Evolutionary conservation across 2,329 filamentous ascomycete species (phyloP), one percentile per base, ranked within the genome.

Genomic region (Epichloe aotearoae): DNA sequence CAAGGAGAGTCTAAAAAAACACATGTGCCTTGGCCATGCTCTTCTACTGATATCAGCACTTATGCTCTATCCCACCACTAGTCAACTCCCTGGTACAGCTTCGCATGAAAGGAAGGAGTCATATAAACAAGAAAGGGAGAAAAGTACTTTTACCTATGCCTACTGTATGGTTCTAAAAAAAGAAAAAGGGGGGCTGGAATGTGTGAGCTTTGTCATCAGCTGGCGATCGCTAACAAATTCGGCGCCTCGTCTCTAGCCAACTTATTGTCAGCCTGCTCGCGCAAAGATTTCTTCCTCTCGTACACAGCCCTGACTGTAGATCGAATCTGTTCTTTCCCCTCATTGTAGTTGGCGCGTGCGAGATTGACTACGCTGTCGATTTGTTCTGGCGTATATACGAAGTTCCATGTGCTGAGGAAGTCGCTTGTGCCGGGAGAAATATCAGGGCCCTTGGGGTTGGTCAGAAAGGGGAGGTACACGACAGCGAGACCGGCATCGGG

Each of bases 331-430:
- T 87, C 85, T 47, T 79, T 79, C 1, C 91, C 89, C 64, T 95
- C 88, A 5, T 79, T 74, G 58, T 88, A 98, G 66, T 98, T 98
- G 11, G 88, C 88, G 50, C 81, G 76, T 1, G 93, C 90, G 30
- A 98, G 75, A 5, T 77, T 75, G 2, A 95, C 84, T 0, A 95
- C 88, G 26, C 80, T 79, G 58, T 97, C 90, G 49, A 98, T 82
- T 65, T 98, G 84, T 52, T 93, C 83, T 0, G 89, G 84, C 2
- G 86, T 94, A 66, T 97, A 98, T 33, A 96, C 83, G 64, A 97
- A 97, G 64, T 98, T 98, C 93, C 93, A 98, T 0, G 93, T 98
- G 58, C 82, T 88, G 72, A 97, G 81, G 67, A 89, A 97, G 53
- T 95, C 88, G 49, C 80, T 86, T 2, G 77, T 79, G 23, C 83